phyloP scores from a whole-genome alignment of 768 basidiomycete genomes.

The Hypholoma sublateritium region DNA sequence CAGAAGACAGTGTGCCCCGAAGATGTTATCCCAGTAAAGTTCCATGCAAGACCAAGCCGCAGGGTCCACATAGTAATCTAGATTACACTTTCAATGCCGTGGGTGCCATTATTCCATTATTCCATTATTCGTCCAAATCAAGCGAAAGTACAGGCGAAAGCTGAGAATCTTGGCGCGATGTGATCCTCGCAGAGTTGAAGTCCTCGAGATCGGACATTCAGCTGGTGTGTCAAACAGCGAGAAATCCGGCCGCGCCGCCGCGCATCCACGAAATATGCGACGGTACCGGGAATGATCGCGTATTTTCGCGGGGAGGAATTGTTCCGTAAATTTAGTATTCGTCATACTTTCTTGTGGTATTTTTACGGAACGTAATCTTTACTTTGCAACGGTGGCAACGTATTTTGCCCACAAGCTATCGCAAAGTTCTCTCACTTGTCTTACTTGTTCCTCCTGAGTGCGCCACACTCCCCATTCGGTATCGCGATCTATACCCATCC shows the following conservation, averaged over 20 bases:
- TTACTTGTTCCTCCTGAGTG: constrained; percentile 52
- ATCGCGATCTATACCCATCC: constrained; percentile 57
- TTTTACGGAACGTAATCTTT: background rate
- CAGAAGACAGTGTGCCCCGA: background rate
- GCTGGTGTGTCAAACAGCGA: no score
- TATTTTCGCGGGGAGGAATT: no score
- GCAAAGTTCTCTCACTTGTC: constrained; percentile 47
- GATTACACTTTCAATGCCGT: no score
- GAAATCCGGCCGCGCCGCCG: no score
- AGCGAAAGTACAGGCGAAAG: background rate
- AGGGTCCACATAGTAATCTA: background rate
- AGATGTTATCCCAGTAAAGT: background rate
- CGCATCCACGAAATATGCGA: no score
- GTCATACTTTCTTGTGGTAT: background rate
- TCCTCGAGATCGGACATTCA: no score
- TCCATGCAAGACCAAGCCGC: background rate
- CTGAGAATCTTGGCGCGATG: background rate
- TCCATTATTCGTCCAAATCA: no score
- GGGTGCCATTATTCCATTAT: no score
- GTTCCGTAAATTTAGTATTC: background rate
- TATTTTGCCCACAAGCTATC: constrained; percentile 35
- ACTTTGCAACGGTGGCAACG: constrained; percentile 5
- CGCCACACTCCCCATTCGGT: constrained; percentile 72
- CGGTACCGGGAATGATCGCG: no score
- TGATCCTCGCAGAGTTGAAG: background rate